phyloP scores from a whole-genome alignment of 352 stramenopile genomes.

The Elongisporangium undulatum region DNA sequence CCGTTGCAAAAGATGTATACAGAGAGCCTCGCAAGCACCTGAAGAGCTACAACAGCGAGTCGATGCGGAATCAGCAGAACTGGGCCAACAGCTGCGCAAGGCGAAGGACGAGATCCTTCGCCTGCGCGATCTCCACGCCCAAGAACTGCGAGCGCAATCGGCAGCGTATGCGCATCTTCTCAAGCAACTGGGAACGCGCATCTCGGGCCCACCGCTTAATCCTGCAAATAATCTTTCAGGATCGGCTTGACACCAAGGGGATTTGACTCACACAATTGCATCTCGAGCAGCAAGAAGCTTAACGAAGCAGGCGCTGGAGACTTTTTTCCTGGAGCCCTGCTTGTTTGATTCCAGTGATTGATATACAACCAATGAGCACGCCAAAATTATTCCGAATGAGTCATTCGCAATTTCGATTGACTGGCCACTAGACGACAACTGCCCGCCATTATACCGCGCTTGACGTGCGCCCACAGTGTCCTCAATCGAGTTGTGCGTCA shows the following conservation, averaged over 20 bases:
- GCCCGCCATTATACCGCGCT: too few relatives aligned
- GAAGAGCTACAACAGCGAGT: not conserved
- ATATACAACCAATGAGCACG: too few relatives aligned
- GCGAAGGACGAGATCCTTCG: constrained; percentile 20
- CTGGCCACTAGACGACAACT: too few relatives aligned
- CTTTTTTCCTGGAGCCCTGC: too few relatives aligned
- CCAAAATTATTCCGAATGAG: too few relatives aligned
- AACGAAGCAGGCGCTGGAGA: too few relatives aligned
- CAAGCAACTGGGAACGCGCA: constrained; percentile 2
- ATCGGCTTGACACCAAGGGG: not conserved
- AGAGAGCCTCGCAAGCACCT: not conserved
- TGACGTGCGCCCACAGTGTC: too few relatives aligned
- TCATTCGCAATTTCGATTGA: too few relatives aligned
- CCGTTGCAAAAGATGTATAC: not conserved
- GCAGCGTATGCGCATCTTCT: constrained; percentile 12
- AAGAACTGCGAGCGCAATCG: constrained; percentile 32
- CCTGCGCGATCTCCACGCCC: constrained; percentile 20
- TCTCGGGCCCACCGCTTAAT: not conserved
- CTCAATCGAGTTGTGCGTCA: too few relatives aligned
- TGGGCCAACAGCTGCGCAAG: constrained; percentile 16
- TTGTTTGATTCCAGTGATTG: too few relatives aligned
- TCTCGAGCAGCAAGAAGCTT: too few relatives aligned
- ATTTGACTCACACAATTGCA: not conserved
- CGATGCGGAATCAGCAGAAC: constrained; percentile 15
- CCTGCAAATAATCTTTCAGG: not conserved